phyloP scores from a whole-genome alignment of 2,329 filamentous ascomycete species.

The Madurella mycetomatis region DNA sequence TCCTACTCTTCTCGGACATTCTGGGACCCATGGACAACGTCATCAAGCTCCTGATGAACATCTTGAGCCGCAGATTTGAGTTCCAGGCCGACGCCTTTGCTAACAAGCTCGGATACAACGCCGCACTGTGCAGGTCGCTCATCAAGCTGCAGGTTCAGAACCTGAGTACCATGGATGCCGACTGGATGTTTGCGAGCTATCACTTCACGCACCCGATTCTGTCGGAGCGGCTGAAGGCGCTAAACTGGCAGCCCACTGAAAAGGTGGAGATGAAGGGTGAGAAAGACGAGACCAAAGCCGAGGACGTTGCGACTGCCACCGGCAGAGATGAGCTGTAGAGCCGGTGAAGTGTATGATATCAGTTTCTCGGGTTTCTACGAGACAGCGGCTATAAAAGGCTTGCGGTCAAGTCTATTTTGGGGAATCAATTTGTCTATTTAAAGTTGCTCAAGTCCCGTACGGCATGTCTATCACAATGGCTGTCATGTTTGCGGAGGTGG shows the following conservation, averaged over 20 bases:
- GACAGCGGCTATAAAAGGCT: too few relatives aligned
- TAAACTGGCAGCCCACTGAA: constrained; percentile 72
- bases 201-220: constrained; percentile 98
- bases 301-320: constrained; percentile 58
- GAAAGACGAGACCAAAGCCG: constrained; percentile 25
- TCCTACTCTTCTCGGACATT: constrained; percentile 97
- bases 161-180: constrained; percentile 95
- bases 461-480: too few relatives aligned
- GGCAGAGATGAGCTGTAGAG: constrained; percentile 68
- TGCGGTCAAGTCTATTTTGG: too few relatives aligned
- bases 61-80: constrained; percentile 89
- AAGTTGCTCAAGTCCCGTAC: too few relatives aligned
- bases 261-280: constrained; percentile 41
- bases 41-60: constrained; percentile 92
- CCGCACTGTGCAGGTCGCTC: constrained; percentile 78
- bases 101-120: constrained; percentile 73
- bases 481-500: too few relatives aligned
- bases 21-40: constrained; percentile 90
- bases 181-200: constrained; percentile 97
- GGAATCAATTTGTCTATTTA: too few relatives aligned
- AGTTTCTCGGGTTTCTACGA: background rate
- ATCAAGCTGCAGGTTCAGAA: constrained; percentile 99
- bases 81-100: constrained; percentile 95
- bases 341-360: background rate
- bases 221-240: constrained; percentile 83